Percentiles rank a stretch among this genome's conserved stretches.
Evolutionary conservation across 2,329 filamentous ascomycete genomes (phyloP).

Genomic region (Cladosporium sp.): DNA sequence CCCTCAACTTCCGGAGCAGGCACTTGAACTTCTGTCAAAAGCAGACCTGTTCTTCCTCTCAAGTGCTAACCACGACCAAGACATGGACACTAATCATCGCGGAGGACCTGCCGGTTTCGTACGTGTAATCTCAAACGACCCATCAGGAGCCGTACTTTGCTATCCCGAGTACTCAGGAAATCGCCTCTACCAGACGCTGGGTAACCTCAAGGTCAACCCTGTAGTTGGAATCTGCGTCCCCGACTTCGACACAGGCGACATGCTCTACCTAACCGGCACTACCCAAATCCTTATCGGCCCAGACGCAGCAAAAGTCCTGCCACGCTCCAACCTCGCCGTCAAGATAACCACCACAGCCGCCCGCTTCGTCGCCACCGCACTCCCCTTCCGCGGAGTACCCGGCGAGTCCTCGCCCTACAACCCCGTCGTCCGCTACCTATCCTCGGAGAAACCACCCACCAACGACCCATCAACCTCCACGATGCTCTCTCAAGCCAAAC

Average conservation of each 20-base stretch:
- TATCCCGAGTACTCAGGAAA: conserved; percentile 89
- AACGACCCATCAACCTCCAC: not conserved
- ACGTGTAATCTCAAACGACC: conserved; percentile 61
- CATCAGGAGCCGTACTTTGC: conserved; percentile 53
- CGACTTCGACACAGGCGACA: conserved; percentile 70
- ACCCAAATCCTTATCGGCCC: conserved; percentile 66
- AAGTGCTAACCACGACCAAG: conserved; percentile 58
- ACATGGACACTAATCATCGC: conserved; percentile 83
- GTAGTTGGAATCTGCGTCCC: conserved; percentile 70
- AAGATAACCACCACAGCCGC: conserved; percentile 63
- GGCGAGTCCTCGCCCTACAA: conserved; percentile 75
- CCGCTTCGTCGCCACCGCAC: conserved; percentile 62
- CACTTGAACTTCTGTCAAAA: conserved; percentile 59
- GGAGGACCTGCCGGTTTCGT: conserved; percentile 75
- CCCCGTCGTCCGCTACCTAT: conserved; percentile 66
- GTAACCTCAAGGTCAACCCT: conserved; percentile 70
- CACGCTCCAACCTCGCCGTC: conserved; percentile 71
- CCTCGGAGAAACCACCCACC: conserved; percentile 53
- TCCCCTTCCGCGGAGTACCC: conserved; percentile 65
- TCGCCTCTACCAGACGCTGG: conserved; percentile 77
- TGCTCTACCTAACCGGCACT: conserved; percentile 71
- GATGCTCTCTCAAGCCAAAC: conserved; percentile 49
- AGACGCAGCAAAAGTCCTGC: conserved; percentile 62
- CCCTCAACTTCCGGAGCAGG: conserved; percentile 53
- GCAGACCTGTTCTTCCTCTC: conserved; percentile 80